Conservation (phyloP, 345 rosid genomes). For the Euphorbia peplus region DNA sequence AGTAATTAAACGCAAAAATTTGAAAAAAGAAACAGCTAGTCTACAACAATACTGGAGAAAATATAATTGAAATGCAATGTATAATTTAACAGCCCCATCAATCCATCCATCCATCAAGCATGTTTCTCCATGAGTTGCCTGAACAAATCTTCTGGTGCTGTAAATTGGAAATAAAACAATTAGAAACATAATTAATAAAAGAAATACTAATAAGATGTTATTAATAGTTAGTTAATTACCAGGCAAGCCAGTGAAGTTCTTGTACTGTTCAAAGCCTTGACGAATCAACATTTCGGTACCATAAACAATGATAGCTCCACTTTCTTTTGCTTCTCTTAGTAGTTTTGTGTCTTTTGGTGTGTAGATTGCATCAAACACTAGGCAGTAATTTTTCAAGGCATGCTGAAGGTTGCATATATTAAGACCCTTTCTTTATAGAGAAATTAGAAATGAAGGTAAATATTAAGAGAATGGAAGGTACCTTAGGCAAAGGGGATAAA, state of each 20-base stretch:
- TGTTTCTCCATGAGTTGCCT: conserved; percentile 48
- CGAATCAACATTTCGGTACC: conserved; percentile 57
- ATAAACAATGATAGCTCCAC: conserved; percentile 44
- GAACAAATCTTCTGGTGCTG: conserved; percentile 51
- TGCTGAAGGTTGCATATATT: too few species aligned
- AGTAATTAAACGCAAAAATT: background rate
- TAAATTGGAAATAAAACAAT: background rate
- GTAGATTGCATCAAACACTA: conserved; percentile 57
- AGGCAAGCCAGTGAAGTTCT: conserved; percentile 54
- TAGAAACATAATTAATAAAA: too few species aligned
- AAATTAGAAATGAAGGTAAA: background rate
- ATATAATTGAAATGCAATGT: background rate
- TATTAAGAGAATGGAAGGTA: conserved; percentile 8
- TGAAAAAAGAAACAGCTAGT: too few species aligned
- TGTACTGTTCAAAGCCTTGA: conserved; percentile 53
- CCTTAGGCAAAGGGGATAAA: conserved; percentile 49
- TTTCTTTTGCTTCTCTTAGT: conserved; percentile 48
- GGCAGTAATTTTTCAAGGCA: conserved; percentile 44
- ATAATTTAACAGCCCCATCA: too few species aligned
- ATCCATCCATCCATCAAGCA: conserved; percentile 20
- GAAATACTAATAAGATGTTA: too few species aligned
- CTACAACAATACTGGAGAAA: too few species aligned
- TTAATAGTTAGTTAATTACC: conserved; percentile 25
- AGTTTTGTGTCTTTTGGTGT: conserved; percentile 57
- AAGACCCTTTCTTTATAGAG: too few species aligned